Percentiles rank a stretch among this genome's conserved stretches.
Evolutionary conservation across 768 basidiomycete species (phyloP).

Genomic region (Asterophora lycoperdoides): DNA sequence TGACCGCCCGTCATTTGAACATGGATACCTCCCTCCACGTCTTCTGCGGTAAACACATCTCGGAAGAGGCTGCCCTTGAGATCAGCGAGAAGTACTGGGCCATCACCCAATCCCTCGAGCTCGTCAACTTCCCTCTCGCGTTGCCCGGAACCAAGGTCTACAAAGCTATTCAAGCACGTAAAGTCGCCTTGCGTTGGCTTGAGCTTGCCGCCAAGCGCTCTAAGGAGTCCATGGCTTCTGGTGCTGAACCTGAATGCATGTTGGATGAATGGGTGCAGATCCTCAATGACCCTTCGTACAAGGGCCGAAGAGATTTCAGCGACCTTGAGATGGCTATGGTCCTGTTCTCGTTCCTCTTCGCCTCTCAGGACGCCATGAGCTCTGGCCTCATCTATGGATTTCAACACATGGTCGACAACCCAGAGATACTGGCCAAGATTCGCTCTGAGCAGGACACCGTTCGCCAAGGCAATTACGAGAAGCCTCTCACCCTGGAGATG

Average conservation of each 20-base stretch:
- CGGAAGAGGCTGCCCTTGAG: constrained; percentile 69
- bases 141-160: constrained; percentile 96
- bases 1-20: constrained; percentile 88
- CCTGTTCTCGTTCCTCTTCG: constrained; percentile 94
- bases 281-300: constrained; percentile 61
- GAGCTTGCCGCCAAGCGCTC: constrained; percentile 72
- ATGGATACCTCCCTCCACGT: constrained; percentile 97
- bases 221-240: constrained; percentile 78
- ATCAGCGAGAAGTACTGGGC: constrained; percentile 95
- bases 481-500: constrained; percentile 80
- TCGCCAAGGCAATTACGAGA: constrained; percentile 71
- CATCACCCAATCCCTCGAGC: constrained; percentile 91
- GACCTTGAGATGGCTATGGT: constrained; percentile 97
- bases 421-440: constrained; percentile 83
- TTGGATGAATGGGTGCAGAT: constrained; percentile 88
- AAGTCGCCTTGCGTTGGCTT: constrained; percentile 77
- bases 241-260: constrained; percentile 82
- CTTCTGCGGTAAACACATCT: constrained; percentile 90
- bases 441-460: constrained; percentile 86
- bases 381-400: constrained; percentile 93
- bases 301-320: constrained; percentile 82
- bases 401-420: constrained; percentile 93
- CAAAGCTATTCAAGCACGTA: constrained; percentile 88
- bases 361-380: constrained; percentile 97
- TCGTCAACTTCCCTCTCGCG: constrained; percentile 97